A percentile compares a stretch with the other conserved stretches of the same genome.
Evolutionary conservation across 73 alveolate species (phyloP).

Genomic region (Tetrahymena elliotti): DNA sequence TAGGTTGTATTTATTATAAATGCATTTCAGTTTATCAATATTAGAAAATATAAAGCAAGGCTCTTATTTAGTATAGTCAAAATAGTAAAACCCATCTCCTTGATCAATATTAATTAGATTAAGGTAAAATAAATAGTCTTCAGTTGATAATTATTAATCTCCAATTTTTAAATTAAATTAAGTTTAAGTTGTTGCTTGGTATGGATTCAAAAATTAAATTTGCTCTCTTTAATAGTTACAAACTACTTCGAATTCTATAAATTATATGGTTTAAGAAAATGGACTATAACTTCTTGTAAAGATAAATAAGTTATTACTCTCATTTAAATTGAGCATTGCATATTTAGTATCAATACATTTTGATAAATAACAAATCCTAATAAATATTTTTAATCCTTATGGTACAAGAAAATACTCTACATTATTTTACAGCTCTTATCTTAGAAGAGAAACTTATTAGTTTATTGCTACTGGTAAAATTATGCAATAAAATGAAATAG

Average conservation of each 20-base stretch:
- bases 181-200: background rate
- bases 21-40: background rate
- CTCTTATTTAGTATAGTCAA: background rate
- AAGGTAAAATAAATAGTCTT: background rate
- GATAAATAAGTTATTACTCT: background rate
- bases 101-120: background rate
- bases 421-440: background rate
- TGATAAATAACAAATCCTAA: background rate
- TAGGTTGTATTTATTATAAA: background rate
- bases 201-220: background rate
- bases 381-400: background rate
- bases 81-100: background rate
- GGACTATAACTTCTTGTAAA: background rate
- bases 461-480: background rate
- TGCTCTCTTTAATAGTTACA: background rate
- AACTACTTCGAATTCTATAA: background rate
- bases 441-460: background rate
- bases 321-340: background rate
- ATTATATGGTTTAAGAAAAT: background rate
- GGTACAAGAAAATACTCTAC: background rate
- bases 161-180: background rate
- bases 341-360: background rate
- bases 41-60: background rate
- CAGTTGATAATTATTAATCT: background rate
- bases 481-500: background rate